Percentiles rank a stretch among this genome's conserved stretches.
These are phyloP conservation scores for Stemphylium beticola DNA, from an alignment of 2,329 filamentous ascomycete species.

Conservation along the genomic window DNA sequence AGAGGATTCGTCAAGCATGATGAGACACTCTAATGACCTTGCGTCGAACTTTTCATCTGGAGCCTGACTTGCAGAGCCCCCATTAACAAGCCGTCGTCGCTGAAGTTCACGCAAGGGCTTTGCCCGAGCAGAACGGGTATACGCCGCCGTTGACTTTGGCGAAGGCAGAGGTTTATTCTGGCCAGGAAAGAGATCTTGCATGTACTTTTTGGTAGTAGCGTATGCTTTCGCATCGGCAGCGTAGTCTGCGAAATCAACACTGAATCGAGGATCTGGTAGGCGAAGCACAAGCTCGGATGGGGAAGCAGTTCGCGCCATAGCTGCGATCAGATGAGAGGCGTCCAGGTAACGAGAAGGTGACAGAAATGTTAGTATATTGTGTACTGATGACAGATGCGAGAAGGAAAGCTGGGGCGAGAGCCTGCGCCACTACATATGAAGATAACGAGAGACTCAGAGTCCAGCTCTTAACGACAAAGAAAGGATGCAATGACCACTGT, in stretches of 20 bases:
- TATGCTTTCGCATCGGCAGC: slow-evolving; percentile 5
- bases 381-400: background rate
- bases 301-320: slow-evolving; percentile 23
- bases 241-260: slow-evolving; percentile 29
- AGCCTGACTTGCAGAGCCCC: background rate
- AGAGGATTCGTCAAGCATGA: slow-evolving; percentile 6
- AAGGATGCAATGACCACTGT: background rate
- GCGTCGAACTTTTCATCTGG: slow-evolving; percentile 1
- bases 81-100: background rate
- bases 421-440: slow-evolving; percentile 7
- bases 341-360: background rate
- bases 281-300: slow-evolving; percentile 25
- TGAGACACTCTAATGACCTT: slow-evolving; percentile 3
- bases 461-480: slow-evolving; percentile 9
- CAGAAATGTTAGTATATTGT: background rate
- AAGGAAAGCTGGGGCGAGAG: background rate
- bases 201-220: slow-evolving; percentile 10
- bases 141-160: background rate
- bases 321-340: slow-evolving; percentile 1
- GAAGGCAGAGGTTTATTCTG: slow-evolving; percentile 14
- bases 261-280: slow-evolving; percentile 32
- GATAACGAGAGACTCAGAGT: slow-evolving; percentile 7
- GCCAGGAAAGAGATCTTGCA: slow-evolving; percentile 7
- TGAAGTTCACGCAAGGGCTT: background rate
- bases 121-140: background rate